Percentiles rank a stretch among this genome's conserved stretches.
phyloP scores from a whole-genome alignment of 345 rosid species.

The Melastoma malabathricum region DNA sequence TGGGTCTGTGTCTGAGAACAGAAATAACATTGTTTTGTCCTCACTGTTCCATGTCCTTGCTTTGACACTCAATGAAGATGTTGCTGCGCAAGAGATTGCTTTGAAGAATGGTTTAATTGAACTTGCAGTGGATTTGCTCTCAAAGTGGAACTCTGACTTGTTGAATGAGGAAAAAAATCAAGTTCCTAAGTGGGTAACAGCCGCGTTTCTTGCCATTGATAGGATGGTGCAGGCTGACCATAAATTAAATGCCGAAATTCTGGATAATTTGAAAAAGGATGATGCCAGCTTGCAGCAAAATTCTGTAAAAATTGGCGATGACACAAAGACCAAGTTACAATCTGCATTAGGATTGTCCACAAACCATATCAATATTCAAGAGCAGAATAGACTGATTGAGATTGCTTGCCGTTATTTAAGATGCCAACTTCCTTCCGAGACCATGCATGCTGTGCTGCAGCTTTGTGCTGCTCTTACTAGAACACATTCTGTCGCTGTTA shows the following conservation, averaged over 20 bases:
- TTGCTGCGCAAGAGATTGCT: constrained; percentile 71
- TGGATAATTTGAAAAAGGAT: constrained; percentile 56
- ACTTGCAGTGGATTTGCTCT: constrained; percentile 55
- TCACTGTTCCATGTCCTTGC: constrained; percentile 83
- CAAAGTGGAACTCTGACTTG: constrained; percentile 55
- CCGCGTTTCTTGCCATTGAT: constrained; percentile 90
- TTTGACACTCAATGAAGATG: constrained; percentile 82
- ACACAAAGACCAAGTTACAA: constrained; percentile 50
- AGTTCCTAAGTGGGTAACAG: constrained; percentile 89
- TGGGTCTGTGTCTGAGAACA: constrained; percentile 35
- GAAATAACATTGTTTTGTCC: constrained; percentile 40
- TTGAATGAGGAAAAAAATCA: constrained; percentile 31
- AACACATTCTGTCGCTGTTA: constrained; percentile 64
- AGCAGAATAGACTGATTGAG: constrained; percentile 72
- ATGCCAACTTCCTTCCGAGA: constrained; percentile 73
- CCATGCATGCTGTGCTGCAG: constrained; percentile 88
- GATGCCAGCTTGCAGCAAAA: constrained; percentile 26
- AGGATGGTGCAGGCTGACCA: constrained; percentile 75
- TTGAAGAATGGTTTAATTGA: constrained; percentile 60
- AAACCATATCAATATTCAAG: constrained; percentile 38
- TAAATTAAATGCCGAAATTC: constrained; percentile 57
- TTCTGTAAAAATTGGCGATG: constrained; percentile 49
- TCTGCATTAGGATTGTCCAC: constrained; percentile 33
- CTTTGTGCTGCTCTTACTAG: constrained; percentile 78
- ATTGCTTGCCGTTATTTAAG: constrained; percentile 73